Conservation (phyloP, 345 rosid species). For the Citropsis articulata region DNA sequence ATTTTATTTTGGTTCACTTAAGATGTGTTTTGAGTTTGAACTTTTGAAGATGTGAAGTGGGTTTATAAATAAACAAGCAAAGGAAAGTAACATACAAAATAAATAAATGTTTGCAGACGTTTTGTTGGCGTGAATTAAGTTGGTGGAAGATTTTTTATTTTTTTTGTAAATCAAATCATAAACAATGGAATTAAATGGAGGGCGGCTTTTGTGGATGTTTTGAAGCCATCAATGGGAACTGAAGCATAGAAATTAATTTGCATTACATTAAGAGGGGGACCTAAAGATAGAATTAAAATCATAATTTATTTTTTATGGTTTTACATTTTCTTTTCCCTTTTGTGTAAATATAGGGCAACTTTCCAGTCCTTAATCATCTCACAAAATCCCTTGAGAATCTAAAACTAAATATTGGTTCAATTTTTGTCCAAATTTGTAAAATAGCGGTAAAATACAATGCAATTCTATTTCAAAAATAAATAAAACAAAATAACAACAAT, state of each 20-base stretch:
- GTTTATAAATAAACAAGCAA: neutral
- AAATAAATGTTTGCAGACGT: slow-evolving; percentile 7
- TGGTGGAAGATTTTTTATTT: neutral
- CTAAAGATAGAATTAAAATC: neutral
- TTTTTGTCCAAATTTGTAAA: neutral
- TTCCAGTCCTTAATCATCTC: neutral
- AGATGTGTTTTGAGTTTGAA: neutral
- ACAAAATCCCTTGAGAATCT: neutral
- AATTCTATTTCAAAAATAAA: neutral
- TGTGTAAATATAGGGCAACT: neutral
- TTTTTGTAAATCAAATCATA: neutral
- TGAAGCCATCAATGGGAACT: neutral
- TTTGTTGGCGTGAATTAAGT: neutral
- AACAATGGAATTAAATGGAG: neutral
- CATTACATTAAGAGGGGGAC: neutral
- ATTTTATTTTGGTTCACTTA: slow-evolving; percentile 22
- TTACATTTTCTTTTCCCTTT: neutral
- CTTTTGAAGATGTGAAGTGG: neutral
- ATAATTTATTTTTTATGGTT: neutral
- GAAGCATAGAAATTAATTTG: neutral
- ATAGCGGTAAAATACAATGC: neutral
- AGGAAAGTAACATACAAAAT: neutral
- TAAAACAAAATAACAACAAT: neutral
- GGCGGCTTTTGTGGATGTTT: neutral
- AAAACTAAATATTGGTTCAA: neutral